phyloP scores from a whole-genome alignment of 495 filamentous ascomycete species.

The Talaromyces borbonicus region DNA sequence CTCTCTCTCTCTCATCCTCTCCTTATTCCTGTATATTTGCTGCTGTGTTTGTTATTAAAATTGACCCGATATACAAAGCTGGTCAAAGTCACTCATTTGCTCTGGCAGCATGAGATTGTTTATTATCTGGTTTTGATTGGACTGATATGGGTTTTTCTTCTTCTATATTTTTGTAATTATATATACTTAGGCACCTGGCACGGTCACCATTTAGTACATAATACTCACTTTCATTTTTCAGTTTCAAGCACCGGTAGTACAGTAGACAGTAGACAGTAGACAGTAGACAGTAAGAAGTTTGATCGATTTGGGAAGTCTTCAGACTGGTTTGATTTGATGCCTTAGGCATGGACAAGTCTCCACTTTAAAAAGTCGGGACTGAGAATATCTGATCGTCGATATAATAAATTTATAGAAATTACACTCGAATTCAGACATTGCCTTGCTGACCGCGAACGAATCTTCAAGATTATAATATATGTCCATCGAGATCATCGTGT shows the following conservation, averaged over 20 bases:
- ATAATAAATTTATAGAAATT: too few species aligned
- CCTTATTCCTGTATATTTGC: conserved; percentile 5
- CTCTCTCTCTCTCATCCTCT: not conserved
- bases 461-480: too few species aligned
- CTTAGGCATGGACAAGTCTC: not conserved
- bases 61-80: not conserved
- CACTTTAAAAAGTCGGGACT: too few species aligned
- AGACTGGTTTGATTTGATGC: not conserved
- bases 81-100: conserved; percentile 7
- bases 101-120: conserved; percentile 5
- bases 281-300: too few species aligned
- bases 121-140: not conserved
- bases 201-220: conserved; percentile 4
- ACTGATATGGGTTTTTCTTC: not conserved
- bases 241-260: not conserved
- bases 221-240: not conserved
- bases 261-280: too few species aligned
- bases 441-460: too few species aligned
- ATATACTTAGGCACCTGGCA: conserved; percentile 7
- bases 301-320: too few species aligned
- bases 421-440: too few species aligned
- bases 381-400: too few species aligned
- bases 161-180: conserved; percentile 7
- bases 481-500: too few species aligned
- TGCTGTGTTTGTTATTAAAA: not conserved